Evolutionary conservation across 306 rosid species (phyloP).

Genomic region (Acacia confusa): DNA sequence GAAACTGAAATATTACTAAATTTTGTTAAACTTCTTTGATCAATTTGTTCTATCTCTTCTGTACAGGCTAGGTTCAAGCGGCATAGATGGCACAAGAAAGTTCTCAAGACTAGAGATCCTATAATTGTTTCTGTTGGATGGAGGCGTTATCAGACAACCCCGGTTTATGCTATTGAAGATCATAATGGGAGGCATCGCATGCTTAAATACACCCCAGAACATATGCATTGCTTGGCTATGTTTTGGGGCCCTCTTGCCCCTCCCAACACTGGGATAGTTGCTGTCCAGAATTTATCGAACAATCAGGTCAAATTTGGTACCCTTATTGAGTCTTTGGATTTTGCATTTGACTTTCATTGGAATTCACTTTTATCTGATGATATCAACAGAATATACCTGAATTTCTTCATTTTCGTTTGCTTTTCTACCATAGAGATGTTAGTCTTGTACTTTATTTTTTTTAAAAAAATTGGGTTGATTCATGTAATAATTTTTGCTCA

Average conservation of each 20-base stretch:
- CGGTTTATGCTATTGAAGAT: conserved; percentile 89
- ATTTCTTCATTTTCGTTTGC: neutral
- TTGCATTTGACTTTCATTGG: conserved; percentile 10
- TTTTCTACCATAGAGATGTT: conserved; percentile 4
- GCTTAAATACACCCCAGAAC: conserved; percentile 97
- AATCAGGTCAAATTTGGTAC: conserved; percentile 55
- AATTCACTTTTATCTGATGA: neutral
- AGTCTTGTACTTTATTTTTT: neutral
- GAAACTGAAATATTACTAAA: neutral
- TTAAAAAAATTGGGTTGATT: neutral
- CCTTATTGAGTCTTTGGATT: conserved; percentile 5
- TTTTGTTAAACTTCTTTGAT: conserved; percentile 19
- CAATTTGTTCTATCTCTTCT: neutral
- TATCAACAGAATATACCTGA: neutral
- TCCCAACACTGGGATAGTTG: conserved; percentile 86
- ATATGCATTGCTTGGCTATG: conserved; percentile 90
- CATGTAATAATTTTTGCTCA: conserved; percentile 20
- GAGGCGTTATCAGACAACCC: conserved; percentile 96
- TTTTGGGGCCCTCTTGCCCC: conserved; percentile 99
- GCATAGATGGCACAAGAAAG: conserved; percentile 94
- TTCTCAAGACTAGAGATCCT: conserved; percentile 88
- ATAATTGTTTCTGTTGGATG: conserved; percentile 88
- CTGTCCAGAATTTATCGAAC: conserved; percentile 78
- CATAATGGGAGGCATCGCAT: conserved; percentile 81
- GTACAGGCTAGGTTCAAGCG: conserved; percentile 87